Conservation (phyloP, 78 protist genomes). For the Trichosphaerium sp. region DNA sequence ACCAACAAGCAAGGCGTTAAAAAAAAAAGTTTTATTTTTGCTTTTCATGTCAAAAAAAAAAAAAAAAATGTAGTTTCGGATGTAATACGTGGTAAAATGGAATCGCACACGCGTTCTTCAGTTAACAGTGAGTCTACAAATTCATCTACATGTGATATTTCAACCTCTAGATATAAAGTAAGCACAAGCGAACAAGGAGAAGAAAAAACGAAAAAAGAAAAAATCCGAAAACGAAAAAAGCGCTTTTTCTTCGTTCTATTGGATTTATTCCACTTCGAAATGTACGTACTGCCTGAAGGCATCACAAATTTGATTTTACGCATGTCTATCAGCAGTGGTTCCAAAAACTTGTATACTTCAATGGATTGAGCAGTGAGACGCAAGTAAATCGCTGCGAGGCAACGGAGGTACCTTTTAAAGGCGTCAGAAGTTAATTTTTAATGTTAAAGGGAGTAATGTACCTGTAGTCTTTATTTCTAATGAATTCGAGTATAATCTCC, state of each 20-base stretch:
- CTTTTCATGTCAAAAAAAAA: too few relatives aligned
- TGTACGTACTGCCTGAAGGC: neutral
- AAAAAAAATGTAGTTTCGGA: too few relatives aligned
- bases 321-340: constrained; percentile 80
- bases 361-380: constrained; percentile 67
- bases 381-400: constrained; percentile 87
- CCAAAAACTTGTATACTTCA: constrained; percentile 68
- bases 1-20: neutral
- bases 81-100: constrained; percentile 75
- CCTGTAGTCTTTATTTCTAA: constrained; percentile 78
- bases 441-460: neutral
- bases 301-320: constrained; percentile 69
- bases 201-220: neutral
- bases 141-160: constrained; percentile 69
- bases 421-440: neutral
- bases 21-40: constrained; percentile 1
- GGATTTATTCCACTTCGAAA: neutral
- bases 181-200: neutral
- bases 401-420: constrained; percentile 56
- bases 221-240: neutral
- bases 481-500: constrained; percentile 81
- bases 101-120: constrained; percentile 50
- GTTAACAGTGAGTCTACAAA: constrained; percentile 64
- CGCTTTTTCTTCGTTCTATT: neutral
- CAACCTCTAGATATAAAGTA: neutral